Conservation (phyloP, 129 eudicot species). For the Dittrichia graveolens region DNA sequence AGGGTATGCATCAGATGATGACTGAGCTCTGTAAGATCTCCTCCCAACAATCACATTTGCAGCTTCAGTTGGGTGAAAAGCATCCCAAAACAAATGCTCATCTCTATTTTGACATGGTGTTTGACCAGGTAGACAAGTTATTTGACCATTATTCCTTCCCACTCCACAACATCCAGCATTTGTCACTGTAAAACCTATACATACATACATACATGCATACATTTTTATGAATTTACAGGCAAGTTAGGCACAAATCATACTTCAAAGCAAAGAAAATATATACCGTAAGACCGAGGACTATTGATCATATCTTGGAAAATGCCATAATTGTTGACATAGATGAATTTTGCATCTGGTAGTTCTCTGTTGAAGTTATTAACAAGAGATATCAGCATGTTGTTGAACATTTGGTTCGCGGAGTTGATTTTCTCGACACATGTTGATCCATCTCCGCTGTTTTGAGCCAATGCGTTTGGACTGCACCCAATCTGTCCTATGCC, state of each 20-base stretch:
- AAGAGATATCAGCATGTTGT: constrained; percentile 52
- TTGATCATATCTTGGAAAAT: constrained; percentile 72
- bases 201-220: constrained; percentile 1
- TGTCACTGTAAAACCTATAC: constrained; percentile 71
- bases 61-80: constrained; percentile 82
- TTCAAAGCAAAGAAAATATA: background rate
- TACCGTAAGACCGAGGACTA: constrained; percentile 67
- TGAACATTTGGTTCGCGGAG: constrained; percentile 68
- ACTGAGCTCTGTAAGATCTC: constrained; percentile 69
- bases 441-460: constrained; percentile 68
- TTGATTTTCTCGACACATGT: constrained; percentile 68
- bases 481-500: constrained; percentile 97
- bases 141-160: constrained; percentile 87
- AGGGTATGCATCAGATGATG: constrained; percentile 67
- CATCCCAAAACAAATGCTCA: constrained; percentile 78
- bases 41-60: constrained; percentile 71
- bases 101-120: constrained; percentile 66
- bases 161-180: constrained; percentile 93
- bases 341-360: constrained; percentile 53
- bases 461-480: constrained; percentile 87
- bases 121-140: constrained; percentile 79
- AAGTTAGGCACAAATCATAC: too few relatives aligned
- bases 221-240: background rate
- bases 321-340: constrained; percentile 72
- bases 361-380: constrained; percentile 60